Percentiles rank a stretch among this genome's conserved stretches.
Conservation (phyloP, 345 rosid genomes). For the Boechera divaricarpa region DNA sequence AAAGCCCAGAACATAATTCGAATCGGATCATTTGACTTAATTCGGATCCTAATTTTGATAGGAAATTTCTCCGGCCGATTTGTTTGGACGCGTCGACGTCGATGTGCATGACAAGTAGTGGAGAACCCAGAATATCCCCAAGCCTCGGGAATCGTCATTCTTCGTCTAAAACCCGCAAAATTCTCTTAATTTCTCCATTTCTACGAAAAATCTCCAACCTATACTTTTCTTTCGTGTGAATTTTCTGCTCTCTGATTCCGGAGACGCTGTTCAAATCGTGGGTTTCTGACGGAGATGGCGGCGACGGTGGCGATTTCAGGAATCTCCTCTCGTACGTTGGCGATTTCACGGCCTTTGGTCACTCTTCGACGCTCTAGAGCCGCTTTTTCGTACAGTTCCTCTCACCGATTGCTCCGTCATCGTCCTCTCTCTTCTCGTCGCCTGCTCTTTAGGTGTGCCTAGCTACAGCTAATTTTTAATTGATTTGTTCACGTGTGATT, state of each 20-base stretch:
- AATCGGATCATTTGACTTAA: constrained; percentile 17
- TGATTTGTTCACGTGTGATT: not conserved
- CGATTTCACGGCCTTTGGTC: constrained; percentile 37
- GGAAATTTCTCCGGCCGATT: constrained; percentile 41
- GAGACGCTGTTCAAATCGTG: not conserved
- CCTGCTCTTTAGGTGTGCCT: constrained; percentile 45
- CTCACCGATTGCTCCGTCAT: constrained; percentile 42
- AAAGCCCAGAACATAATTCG: not conserved
- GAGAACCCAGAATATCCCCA: constrained; percentile 35
- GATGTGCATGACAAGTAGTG: constrained; percentile 22
- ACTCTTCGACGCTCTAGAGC: constrained; percentile 28
- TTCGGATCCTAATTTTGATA: constrained; percentile 33
- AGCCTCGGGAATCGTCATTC: not conserved
- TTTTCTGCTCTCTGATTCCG: not conserved
- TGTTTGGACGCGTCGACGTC: constrained; percentile 29
- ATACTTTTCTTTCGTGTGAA: constrained; percentile 7
- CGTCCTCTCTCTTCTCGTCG: constrained; percentile 42
- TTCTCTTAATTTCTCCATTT: constrained; percentile 6
- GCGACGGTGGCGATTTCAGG: constrained; percentile 37
- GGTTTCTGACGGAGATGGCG: constrained; percentile 34
- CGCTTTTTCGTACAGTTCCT: constrained; percentile 37
- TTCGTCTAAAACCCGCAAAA: not conserved
- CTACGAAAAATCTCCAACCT: constrained; percentile 13
- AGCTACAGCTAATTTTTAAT: not conserved
- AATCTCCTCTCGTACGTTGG: constrained; percentile 19